These are phyloP conservation scores for Leccinum aurantiacum DNA, from an alignment of 768 basidiomycete species.

Conservation along the genomic window DNA sequence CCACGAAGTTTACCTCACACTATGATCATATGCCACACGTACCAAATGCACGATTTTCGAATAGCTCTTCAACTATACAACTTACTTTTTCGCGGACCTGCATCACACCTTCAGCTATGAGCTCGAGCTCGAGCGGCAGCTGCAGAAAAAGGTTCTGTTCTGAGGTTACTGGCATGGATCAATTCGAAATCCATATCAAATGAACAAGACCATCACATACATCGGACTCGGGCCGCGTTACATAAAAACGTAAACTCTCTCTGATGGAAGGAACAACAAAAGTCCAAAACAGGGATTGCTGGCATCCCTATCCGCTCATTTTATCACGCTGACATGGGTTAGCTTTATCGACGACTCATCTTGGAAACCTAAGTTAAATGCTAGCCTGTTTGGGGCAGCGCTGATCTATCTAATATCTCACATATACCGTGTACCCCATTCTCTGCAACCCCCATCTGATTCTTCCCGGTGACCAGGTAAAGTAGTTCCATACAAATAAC, in stretches of 20 bases:
- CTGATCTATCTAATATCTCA: constrained; percentile 7
- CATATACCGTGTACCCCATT: constrained; percentile 15
- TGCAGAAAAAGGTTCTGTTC: too few relatives aligned
- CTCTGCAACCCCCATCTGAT: neutral
- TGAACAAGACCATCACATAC: too few relatives aligned
- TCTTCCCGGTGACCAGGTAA: neutral
- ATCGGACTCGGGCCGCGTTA: neutral
- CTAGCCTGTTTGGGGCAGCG: constrained; percentile 1
- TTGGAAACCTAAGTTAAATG: neutral
- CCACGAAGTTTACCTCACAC: neutral
- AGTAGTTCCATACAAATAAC: neutral
- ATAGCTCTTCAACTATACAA: neutral
- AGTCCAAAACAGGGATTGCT: neutral
- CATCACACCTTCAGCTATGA: neutral
- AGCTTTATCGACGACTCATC: neutral
- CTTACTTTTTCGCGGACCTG: too few relatives aligned
- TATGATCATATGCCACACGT: too few relatives aligned
- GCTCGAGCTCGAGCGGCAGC: neutral
- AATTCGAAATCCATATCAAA: too few relatives aligned
- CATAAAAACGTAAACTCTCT: neutral
- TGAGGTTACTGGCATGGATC: too few relatives aligned
- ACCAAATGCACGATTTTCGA: neutral
- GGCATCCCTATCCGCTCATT: neutral
- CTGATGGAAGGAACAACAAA: too few relatives aligned
- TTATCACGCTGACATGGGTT: neutral